Conservation (phyloP, 306 rosid genomes). For the Lathyrus sativus region DNA sequence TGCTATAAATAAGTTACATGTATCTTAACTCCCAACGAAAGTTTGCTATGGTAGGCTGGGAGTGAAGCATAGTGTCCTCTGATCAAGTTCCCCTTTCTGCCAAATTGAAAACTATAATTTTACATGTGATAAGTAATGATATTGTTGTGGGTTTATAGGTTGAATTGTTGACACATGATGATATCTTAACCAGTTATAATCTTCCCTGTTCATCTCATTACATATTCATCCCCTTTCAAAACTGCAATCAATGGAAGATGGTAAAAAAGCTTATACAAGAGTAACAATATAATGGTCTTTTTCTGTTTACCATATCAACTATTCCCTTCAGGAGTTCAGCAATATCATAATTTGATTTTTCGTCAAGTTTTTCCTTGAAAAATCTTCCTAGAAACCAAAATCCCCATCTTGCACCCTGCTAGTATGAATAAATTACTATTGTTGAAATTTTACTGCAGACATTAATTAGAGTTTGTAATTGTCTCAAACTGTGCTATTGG, state of each 20-base stretch:
- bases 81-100: neutral
- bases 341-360: neutral
- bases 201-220: neutral
- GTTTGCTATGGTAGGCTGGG: neutral
- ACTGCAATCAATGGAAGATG: slow-evolving; percentile 16
- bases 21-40: neutral
- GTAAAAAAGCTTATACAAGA: neutral
- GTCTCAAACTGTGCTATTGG: neutral
- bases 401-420: neutral
- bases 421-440: neutral
- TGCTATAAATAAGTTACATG: slow-evolving; percentile 1
- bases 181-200: slow-evolving; percentile 22
- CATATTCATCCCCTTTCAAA: slow-evolving; percentile 19
- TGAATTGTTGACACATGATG: slow-evolving; percentile 3
- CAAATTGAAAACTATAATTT: slow-evolving; percentile 10
- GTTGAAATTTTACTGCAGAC: neutral
- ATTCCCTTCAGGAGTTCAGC: neutral
- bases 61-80: neutral
- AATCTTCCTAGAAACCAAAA: neutral
- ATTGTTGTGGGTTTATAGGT: slow-evolving; percentile 4
- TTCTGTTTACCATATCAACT: slow-evolving; percentile 4
- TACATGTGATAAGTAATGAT: neutral
- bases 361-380: neutral
- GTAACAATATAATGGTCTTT: neutral
- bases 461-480: slow-evolving; percentile 23